phyloP scores from a whole-genome alignment of 2,329 filamentous ascomycete species.

The Penicillium sp. region DNA sequence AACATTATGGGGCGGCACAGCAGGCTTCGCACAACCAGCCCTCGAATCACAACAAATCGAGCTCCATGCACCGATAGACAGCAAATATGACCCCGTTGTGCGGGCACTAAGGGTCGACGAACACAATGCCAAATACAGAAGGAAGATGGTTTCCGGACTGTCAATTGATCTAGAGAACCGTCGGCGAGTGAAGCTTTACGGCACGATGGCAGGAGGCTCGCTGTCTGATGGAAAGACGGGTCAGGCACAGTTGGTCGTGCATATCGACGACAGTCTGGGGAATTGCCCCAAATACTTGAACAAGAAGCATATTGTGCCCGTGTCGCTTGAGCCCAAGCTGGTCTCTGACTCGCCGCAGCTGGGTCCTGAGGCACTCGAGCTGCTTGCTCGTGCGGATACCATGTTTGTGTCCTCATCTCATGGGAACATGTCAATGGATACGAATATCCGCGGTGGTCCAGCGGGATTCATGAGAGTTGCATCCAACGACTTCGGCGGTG shows the following conservation, averaged over 20 bases:
- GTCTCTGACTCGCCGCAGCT: constrained; percentile 41
- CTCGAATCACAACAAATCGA: constrained; percentile 63
- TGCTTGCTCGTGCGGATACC: constrained; percentile 5
- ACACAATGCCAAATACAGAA: constrained; percentile 1
- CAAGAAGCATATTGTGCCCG: constrained; percentile 60
- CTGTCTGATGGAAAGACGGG: constrained; percentile 35
- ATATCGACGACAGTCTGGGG: constrained; percentile 67
- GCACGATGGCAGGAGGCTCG: constrained; percentile 63
- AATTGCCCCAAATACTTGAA: constrained; percentile 90
- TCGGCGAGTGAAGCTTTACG: constrained; percentile 70
- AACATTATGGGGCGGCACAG: constrained; percentile 70
- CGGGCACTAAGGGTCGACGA: constrained; percentile 50
- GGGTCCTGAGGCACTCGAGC: background rate
- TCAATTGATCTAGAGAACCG: constrained; percentile 63
- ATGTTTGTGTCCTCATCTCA: constrained; percentile 71
- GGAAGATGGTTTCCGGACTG: constrained; percentile 58
- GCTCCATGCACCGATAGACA: constrained; percentile 59
- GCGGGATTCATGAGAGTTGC: constrained; percentile 69
- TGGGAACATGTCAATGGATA: constrained; percentile 67
- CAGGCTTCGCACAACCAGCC: constrained; percentile 63
- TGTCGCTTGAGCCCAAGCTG: constrained; percentile 53
- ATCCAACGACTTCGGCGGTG: constrained; percentile 48
- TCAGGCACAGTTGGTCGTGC: constrained; percentile 58
- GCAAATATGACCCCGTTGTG: constrained; percentile 65
- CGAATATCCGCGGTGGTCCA: constrained; percentile 73